phyloP scores from a whole-genome alignment of 108 stramenopile species.

The Skeletonema tropicum region DNA sequence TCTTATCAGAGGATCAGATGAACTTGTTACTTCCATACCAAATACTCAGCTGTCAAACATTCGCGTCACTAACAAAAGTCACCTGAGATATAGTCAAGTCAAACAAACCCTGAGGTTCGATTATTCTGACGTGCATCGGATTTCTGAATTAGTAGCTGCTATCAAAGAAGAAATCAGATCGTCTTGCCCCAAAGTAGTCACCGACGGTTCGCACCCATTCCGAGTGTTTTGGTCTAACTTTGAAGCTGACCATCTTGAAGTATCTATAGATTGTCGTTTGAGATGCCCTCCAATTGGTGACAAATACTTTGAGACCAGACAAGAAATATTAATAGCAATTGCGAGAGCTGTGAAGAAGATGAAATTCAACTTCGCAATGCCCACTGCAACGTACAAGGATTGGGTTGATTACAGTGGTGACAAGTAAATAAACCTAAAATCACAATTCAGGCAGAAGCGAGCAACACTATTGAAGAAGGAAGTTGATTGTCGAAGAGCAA shows the following conservation, averaged over 20 bases:
- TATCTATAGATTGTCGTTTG: conserved; percentile 60
- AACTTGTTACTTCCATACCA: conserved; percentile 60
- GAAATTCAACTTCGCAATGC: conserved; percentile 39
- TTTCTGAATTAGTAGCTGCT: conserved; percentile 53
- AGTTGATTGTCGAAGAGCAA: background rate
- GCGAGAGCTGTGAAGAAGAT: conserved; percentile 54
- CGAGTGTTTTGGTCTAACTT: conserved; percentile 57
- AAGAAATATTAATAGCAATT: conserved; percentile 61
- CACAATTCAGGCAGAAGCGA: background rate
- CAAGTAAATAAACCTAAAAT: background rate
- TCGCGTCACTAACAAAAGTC: conserved; percentile 56
- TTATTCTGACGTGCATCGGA: conserved; percentile 60
- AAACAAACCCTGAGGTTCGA: conserved; percentile 63
- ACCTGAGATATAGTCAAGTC: conserved; percentile 61
- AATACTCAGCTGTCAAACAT: conserved; percentile 58
- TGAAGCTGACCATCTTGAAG: conserved; percentile 48
- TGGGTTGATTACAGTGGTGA: background rate
- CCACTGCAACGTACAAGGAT: background rate
- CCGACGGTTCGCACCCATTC: conserved; percentile 64
- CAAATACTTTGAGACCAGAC: conserved; percentile 54
- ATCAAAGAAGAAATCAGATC: conserved; percentile 61
- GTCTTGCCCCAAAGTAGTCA: conserved; percentile 63
- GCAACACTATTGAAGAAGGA: background rate
- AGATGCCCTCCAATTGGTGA: conserved; percentile 47
- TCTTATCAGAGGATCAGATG: conserved; percentile 43